These are phyloP conservation scores for Bremia lactucae DNA, from an alignment of 352 stramenopile genomes.

Conservation along the genomic window DNA sequence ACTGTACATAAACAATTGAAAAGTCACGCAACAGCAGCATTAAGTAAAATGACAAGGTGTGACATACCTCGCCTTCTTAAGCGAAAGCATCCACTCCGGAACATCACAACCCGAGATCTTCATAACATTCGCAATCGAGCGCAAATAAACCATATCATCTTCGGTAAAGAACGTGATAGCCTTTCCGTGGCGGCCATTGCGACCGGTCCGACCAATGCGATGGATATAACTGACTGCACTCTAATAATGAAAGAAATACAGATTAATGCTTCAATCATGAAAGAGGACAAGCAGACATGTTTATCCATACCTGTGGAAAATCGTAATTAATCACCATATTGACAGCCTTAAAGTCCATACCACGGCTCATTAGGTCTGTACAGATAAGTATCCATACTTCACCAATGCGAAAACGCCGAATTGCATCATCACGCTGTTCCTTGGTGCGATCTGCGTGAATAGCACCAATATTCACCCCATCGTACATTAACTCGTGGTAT, in stretches of 20 bases:
- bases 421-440: slow-evolving; percentile 88
- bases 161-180: slow-evolving; percentile 98
- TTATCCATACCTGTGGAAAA: slow-evolving; percentile 82
- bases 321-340: slow-evolving; percentile 99
- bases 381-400: slow-evolving; percentile 98
- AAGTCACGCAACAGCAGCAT: slow-evolving; percentile 2
- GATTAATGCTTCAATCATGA: background rate
- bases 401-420: slow-evolving; percentile 93
- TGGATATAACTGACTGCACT: slow-evolving; percentile 94
- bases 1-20: slow-evolving; percentile 18
- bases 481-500: slow-evolving; percentile 96
- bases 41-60: background rate
- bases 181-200: slow-evolving; percentile 86
- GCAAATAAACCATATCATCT: slow-evolving; percentile 89
- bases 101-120: slow-evolving; percentile 96
- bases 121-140: slow-evolving; percentile 97
- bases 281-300: background rate
- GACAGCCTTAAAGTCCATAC: slow-evolving; percentile 99
- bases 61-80: slow-evolving; percentile 86
- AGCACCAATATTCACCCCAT: slow-evolving; percentile 95
- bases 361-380: slow-evolving; percentile 97
- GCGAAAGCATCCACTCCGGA: slow-evolving; percentile 95
- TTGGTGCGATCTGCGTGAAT: slow-evolving; percentile 94
- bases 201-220: slow-evolving; percentile 92
- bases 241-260: slow-evolving; percentile 15